Evolutionary conservation across 2,329 filamentous ascomycete genomes (phyloP), one percentile per base, ranked within the genome.

Genomic region (Fonsecaea multimorphosa): DNA sequence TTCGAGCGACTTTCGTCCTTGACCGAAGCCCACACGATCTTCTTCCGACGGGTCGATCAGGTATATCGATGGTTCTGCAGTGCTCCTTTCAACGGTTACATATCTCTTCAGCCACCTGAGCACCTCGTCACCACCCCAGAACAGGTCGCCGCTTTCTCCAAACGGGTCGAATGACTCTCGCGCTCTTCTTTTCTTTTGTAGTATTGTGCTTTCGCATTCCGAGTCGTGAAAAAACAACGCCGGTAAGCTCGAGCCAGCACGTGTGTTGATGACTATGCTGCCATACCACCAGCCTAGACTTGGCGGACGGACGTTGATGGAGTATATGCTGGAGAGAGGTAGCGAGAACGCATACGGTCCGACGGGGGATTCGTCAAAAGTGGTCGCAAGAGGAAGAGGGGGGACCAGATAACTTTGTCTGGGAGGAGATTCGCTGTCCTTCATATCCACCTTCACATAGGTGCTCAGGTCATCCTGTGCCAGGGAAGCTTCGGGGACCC

Each of bases 281-380:
- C 95, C 95, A 76, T 96, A 97, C 95, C 95, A 99, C 96, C 95
- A 99, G 16, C 95, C 96, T 7, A 97, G 80, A 76, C 92, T 97
- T 4, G 95, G 96, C 2, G 94, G 94, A 1, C 95, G 88, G 44
- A 99, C 89, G 7, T 97, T 84, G 4, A 99, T 84, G 31, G 92
- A 96, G 79, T 96, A 99, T 67, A 99, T 89, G 69, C 94, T 91
- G 71, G 88, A 92, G 32, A 98, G 86, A 1, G 95, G 95, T 5
- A 99, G 86, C 1, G 94, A 93, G 75, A 99, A 99, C 1, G 95
- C 88, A 76, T 97, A 97, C 55, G 90, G 87, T 3, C 93, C 93
- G 56, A 87, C 81, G 0, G 90, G 86, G 52, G 86, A 86, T 66
- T 85, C 84, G 49, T 72, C 69, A 75, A 93, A 91, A 0, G 88